phyloP scores from a whole-genome alignment of 345 rosid genomes.

The Brassica napus region DNA sequence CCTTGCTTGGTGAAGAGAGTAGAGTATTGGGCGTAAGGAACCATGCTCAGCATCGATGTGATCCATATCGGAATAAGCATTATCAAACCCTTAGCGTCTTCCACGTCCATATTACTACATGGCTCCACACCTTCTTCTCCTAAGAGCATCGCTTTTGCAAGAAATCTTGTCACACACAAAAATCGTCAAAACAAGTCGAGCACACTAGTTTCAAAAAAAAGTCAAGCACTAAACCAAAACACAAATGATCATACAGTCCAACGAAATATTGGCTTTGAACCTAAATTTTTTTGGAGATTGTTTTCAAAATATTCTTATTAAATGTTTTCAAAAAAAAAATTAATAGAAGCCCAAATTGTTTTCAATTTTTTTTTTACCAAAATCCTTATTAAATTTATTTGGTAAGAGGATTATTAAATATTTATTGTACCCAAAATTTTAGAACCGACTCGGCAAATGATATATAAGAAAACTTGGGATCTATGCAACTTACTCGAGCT shows the following conservation, averaged over 20 bases:
- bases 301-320: too few species aligned
- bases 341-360: too few species aligned
- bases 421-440: too few species aligned
- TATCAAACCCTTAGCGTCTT: slow-evolving; percentile 2
- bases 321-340: too few species aligned
- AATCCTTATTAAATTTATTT: too few species aligned
- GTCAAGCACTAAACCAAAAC: background rate
- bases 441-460: too few species aligned
- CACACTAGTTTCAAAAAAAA: background rate
- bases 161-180: background rate
- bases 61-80: slow-evolving; percentile 19
- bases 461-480: too few species aligned
- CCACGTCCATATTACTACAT: slow-evolving; percentile 4
- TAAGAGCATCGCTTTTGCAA: background rate
- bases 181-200: background rate
- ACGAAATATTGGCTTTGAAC: too few species aligned
- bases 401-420: too few species aligned
- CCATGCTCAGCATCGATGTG: background rate
- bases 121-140: background rate
- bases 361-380: too few species aligned
- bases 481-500: background rate
- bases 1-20: slow-evolving; percentile 20
- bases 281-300: too few species aligned
- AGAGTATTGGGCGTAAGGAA: slow-evolving; percentile 12
- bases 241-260: too few species aligned